These are phyloP conservation scores for Neurospora sp. DNA, from an alignment of 495 filamentous ascomycete species.

Conservation along the genomic window DNA sequence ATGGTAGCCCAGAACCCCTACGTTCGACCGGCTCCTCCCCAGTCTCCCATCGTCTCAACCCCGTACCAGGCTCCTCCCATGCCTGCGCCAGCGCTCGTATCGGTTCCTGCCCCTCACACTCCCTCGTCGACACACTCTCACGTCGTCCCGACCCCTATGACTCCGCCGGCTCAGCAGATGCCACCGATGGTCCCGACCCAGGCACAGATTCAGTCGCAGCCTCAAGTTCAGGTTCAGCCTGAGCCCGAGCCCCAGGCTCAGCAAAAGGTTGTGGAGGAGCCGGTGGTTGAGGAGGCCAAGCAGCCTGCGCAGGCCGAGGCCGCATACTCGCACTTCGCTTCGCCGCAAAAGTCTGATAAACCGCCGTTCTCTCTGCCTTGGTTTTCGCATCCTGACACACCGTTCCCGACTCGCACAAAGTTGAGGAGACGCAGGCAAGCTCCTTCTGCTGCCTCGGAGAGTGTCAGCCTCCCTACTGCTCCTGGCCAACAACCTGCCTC, in stretches of 20 bases:
- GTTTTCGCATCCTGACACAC: conserved; percentile 58
- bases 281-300: background rate
- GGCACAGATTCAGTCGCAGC: background rate
- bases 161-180: conserved; percentile 20
- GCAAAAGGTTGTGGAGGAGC: conserved; percentile 4
- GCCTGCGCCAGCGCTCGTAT: conserved; percentile 15
- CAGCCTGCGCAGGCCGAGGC: background rate
- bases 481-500: background rate
- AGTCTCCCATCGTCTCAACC: conserved; percentile 29
- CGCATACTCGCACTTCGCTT: conserved; percentile 4
- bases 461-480: conserved; percentile 2
- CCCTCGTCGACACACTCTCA: conserved; percentile 33
- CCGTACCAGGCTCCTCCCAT: conserved; percentile 30
- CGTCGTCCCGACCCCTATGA: conserved; percentile 26
- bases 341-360: conserved; percentile 38
- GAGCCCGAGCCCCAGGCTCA: conserved; percentile 3
- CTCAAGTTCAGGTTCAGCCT: conserved; percentile 3
- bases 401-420: conserved; percentile 50
- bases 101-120: conserved; percentile 31
- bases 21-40: conserved; percentile 28
- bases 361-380: conserved; percentile 66
- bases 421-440: conserved; percentile 24
- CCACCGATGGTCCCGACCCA: background rate
- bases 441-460: conserved; percentile 2
- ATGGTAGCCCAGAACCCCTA: conserved; percentile 30